Evolutionary conservation across 139 green algal genomes (phyloP), one percentile per base, ranked within the genome.

Genomic region (Chlorella sp.): DNA sequence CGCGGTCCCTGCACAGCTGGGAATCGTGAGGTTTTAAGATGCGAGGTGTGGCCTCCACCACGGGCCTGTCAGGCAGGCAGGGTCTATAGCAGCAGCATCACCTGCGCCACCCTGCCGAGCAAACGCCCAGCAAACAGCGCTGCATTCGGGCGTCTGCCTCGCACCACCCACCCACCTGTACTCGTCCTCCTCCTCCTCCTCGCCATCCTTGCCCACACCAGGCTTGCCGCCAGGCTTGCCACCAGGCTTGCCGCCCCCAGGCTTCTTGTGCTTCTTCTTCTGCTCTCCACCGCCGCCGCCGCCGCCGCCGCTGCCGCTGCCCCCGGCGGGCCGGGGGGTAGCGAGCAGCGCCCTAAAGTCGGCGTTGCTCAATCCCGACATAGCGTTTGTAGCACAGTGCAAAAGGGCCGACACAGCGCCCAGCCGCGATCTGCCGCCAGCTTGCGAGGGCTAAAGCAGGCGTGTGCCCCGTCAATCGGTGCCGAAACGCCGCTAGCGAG

Each of bases 1-100:
- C 95, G 34, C 95, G 93, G 81, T 97, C 95, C 77, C 95, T 94
- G 91, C 87, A 89, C 0, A 5, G 32, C 1, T 28, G 69, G 40
- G 73, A 28, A 14, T 71, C 11, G 22, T 14, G 24, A 28, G 64
- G 64, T 32, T 71, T 9, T 26, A 14, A 32, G 64, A 30, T 18
- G 34, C 18, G 26, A 39, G 77, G 22, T 14, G 34, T 37, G 66
- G 24, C 24, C 24, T 30, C 66, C 26, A 7, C 66, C 3, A 28
- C 71, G 9, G 71, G 1, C 14, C 71, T 36, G 71, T 2, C 71
- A 78, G 3, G 71, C 22, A n/a, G 68, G 68, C 28, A 37, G 71
- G 21, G 64, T 26, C 2, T 14, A 71, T 14, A 57, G 64, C 7
- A 71, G 21, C 64, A 71, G 2, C 21, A 28, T 14, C 7, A 26